Percentiles rank a stretch among this genome's conserved stretches.
These are phyloP conservation scores for Linum trigynum DNA, from an alignment of 345 rosid genomes.

Conservation along the genomic window DNA sequence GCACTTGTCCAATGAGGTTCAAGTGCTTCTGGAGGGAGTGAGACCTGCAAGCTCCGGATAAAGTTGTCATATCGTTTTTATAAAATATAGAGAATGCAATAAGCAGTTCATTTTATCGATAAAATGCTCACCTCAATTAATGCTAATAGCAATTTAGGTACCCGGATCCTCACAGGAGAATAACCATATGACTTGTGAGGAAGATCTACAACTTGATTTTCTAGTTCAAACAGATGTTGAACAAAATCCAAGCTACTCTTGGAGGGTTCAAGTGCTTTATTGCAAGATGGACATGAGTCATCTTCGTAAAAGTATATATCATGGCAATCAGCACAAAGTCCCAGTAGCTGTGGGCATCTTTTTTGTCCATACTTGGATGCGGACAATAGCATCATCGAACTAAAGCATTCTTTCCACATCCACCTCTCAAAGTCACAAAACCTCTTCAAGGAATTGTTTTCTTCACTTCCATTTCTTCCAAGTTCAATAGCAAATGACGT, in stretches of 20 bases:
- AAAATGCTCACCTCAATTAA: slow-evolving; percentile 48
- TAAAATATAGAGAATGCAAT: neutral
- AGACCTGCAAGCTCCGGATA: slow-evolving; percentile 39
- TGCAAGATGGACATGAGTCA: slow-evolving; percentile 44
- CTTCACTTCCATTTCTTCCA: slow-evolving; percentile 40
- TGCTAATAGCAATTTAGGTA: slow-evolving; percentile 58
- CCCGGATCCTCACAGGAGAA: slow-evolving; percentile 47
- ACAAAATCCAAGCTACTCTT: slow-evolving; percentile 29
- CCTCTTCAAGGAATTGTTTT: slow-evolving; percentile 40
- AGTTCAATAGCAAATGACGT: slow-evolving; percentile 50
- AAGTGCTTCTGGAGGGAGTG: slow-evolving; percentile 59
- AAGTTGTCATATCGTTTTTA: slow-evolving; percentile 2
- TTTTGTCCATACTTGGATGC: slow-evolving; percentile 54
- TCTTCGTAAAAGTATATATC: slow-evolving; percentile 36
- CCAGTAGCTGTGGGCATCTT: slow-evolving; percentile 38
- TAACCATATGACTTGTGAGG: slow-evolving; percentile 17
- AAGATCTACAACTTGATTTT: slow-evolving; percentile 19
- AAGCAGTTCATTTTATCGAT: neutral
- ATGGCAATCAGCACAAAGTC: slow-evolving; percentile 46
- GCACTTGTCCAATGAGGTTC: slow-evolving; percentile 52
- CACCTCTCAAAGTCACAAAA: slow-evolving; percentile 69
- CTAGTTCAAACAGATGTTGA: slow-evolving; percentile 35
- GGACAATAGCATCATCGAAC: slow-evolving; percentile 23
- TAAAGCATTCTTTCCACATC: slow-evolving; percentile 58
- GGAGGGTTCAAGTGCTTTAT: slow-evolving; percentile 24